Conservation (phyloP, 805 yeast species). For the Cyberlindnera sargentensis region DNA sequence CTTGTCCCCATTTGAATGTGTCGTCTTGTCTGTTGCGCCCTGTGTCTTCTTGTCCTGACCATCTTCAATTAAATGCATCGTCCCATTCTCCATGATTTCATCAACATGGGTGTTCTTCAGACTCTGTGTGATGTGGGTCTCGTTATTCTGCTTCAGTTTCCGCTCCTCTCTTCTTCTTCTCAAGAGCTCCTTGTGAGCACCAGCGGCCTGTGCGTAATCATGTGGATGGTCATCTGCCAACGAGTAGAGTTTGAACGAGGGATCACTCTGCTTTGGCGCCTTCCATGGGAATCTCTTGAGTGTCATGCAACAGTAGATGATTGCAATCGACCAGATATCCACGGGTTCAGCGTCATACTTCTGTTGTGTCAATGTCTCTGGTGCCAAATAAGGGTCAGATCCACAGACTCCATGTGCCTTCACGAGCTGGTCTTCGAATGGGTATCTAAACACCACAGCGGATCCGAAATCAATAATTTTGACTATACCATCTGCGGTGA, state of each 20-base stretch:
- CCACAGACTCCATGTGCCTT: constrained; percentile 76
- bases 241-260: constrained; percentile 60
- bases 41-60: not conserved
- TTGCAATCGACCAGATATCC: constrained; percentile 81
- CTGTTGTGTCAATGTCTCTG: constrained; percentile 52
- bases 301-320: constrained; percentile 83
- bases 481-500: constrained; percentile 64
- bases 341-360: constrained; percentile 69
- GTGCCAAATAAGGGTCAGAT: constrained; percentile 81
- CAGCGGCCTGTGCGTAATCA: constrained; percentile 67
- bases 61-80: too few relatives aligned
- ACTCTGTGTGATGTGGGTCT: constrained; percentile 6
- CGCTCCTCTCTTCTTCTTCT: constrained; percentile 50
- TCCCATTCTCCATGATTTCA: not conserved
- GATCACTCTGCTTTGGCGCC: constrained; percentile 63
- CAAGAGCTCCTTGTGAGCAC: constrained; percentile 59
- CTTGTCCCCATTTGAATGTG: too few relatives aligned
- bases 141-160: constrained; percentile 3
- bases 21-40: not conserved
- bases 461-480: constrained; percentile 80
- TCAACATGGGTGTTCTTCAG: constrained; percentile 12
- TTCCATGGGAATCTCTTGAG: constrained; percentile 85
- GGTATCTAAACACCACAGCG: constrained; percentile 76
- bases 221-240: constrained; percentile 68
- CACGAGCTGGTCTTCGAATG: constrained; percentile 53